Evolutionary conservation across 2,329 filamentous ascomycete genomes (phyloP), one percentile per base, ranked within the genome.

Genomic region (Penicillium janthinellum): DNA sequence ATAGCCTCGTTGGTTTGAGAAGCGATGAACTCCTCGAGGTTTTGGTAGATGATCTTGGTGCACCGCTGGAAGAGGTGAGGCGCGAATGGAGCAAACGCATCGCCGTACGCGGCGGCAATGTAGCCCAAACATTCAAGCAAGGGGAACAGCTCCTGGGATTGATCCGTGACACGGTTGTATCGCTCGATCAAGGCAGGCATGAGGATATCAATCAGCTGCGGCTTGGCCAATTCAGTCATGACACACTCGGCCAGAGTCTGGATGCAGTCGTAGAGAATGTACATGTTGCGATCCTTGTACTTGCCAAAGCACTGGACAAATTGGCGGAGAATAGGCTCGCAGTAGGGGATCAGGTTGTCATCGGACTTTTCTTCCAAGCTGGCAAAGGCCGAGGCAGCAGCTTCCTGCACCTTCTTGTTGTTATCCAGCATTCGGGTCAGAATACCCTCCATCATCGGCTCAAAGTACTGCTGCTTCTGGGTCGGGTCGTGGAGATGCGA

Each of bases 271-370:
- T 99, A 99, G 37, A 99, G 86, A 56, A 98, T 96, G 80, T 96
- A 97, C 87, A 98, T 97, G 80, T 99, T 99, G 71, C 92, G 89
- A 77, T 98, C 94, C 83, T 99, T 98, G 86, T 98, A 99, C 77
- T 90, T 92, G 55, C 83, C 85, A 77, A 99, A 99, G 77, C 95
- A 99, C 61, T 85, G 83, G 54, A 97, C 92, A 71, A 94, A 98
- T 74, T 98, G 95, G 62, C 88, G 89, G 55, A 98, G 86, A 69
- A 99, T 98, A 28, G 93, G 91, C 31, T 89, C 85, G 70, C 91
- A 93, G 78, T 97, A 99, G 0, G 91, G 91, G 64, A 89, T 87
- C 44, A 99, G 80, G 62, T 88, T 84, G 64, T 87, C 87, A 59
- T 91, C 91, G 0, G 95, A 91, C 75, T 96, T 96, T 75, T 98